phyloP scores from a whole-genome alignment of 148 eudicot genomes.

The Vaccinium vitisidaea region DNA sequence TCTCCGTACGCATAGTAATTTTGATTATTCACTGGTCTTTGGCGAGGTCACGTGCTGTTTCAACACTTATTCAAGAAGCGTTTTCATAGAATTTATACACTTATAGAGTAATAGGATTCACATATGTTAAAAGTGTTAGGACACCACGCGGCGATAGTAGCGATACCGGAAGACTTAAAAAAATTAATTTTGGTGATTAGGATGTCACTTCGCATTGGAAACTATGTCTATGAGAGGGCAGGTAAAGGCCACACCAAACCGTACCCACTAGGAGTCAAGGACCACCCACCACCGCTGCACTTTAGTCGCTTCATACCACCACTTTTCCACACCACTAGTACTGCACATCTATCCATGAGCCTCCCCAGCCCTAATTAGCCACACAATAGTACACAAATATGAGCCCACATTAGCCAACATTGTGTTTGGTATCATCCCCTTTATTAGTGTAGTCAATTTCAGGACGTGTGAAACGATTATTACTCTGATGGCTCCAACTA shows the following conservation, averaged over 20 bases:
- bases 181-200: neutral
- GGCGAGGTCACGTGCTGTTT: too few species aligned
- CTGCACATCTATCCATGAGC: slow-evolving; percentile 27
- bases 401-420: neutral
- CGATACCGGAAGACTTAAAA: too few species aligned
- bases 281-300: slow-evolving; percentile 15
- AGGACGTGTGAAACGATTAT: neutral
- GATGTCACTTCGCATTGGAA: slow-evolving; percentile 1
- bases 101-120: too few species aligned
- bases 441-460: neutral
- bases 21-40: too few species aligned
- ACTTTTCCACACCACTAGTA: slow-evolving; percentile 14
- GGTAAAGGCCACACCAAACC: slow-evolving; percentile 11
- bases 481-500: neutral
- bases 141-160: too few species aligned
- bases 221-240: neutral
- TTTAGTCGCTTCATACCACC: slow-evolving; percentile 9
- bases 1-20: too few species aligned
- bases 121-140: too few species aligned
- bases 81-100: too few species aligned
- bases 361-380: neutral
- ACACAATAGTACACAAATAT: neutral
- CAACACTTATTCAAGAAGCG: too few species aligned
- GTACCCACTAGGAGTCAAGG: slow-evolving; percentile 5
- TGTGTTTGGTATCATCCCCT: neutral